Conservation (phyloP, 176 grass and related monocot genomes). For the Musa itinerans region DNA sequence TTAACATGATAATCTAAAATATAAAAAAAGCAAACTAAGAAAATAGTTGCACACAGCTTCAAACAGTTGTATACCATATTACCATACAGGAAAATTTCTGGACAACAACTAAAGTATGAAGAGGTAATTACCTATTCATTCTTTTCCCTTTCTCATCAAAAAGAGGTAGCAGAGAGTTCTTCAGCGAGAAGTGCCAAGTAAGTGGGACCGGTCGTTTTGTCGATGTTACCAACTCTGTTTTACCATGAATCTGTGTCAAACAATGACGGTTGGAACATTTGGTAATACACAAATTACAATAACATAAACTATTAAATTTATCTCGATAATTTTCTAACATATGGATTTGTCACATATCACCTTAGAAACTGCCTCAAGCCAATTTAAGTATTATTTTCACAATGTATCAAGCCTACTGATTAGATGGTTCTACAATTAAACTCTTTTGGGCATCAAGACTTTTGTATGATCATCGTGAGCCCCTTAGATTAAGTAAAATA, state of each 20-base stretch:
- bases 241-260: conserved; percentile 61
- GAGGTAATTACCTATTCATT: conserved; percentile 72
- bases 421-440: neutral
- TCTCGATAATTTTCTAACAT: neutral
- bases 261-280: neutral
- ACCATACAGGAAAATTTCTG: neutral
- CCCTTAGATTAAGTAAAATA: too few relatives aligned
- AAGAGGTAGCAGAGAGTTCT: conserved; percentile 50
- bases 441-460: too few relatives aligned
- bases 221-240: conserved; percentile 90
- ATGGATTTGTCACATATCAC: neutral
- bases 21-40: neutral
- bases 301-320: neutral
- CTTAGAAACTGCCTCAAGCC: neutral
- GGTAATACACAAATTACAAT: neutral
- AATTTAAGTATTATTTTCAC: neutral
- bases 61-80: neutral
- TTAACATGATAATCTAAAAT: neutral
- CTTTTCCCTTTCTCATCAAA: conserved; percentile 82
- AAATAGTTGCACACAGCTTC: neutral
- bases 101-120: conserved; percentile 13
- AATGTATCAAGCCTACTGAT: neutral
- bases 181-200: conserved; percentile 99
- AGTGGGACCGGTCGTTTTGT: conserved; percentile 88
- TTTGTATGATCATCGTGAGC: too few relatives aligned